Base-by-base conservation (phyloP, 2,329 filamentous ascomycete species). In the Sarocladiaceae sp. region DNA sequence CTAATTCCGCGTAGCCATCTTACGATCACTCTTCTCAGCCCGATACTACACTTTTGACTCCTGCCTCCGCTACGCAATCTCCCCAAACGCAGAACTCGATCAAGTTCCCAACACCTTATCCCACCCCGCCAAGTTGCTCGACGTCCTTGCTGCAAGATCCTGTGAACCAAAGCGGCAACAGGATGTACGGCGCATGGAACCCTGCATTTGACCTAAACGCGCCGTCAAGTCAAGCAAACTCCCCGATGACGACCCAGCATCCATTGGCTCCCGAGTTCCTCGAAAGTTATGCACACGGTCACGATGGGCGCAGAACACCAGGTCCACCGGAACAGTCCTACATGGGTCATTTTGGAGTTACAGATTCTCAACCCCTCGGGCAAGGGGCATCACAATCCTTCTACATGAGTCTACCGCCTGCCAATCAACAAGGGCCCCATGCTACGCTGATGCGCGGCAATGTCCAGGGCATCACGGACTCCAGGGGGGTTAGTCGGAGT, bases 151-250 rank as follows among this genome's bases (percentile, higher is more conserved):
- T 41, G 37, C 37, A 41, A 3, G 32, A 37, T 16, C 6, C 71
- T 74, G 48, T 68, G 70, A 44, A 69, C 67, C 27, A 72, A n/a
- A 62, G 61, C 33, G 67, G 65, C 26, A 66, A 70, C 47, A 69
- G 63, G 44, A 67, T 74, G 62, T 70, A 69, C 45, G 55, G 59
- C 21, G 54, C 60, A 24, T 74, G 67, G 64, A 55, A 55, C 49
- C 46, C 62, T 45, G 47, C 52, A 24, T 72, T 73, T 51, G 64
- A 68, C 31, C 58, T 73, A 44, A 63, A 61, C 49, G 58, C 35
- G 19, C 26, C 29, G 6, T 60, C 60, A 23, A 68, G 64, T 47
- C 67, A 72, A 44, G 58, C 65, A 16, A 64, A 64, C 18, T 72
- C 71, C n/a, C 69, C 72, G 6, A 67, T 74, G 61, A 53, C 37